phyloP scores from a whole-genome alignment of 192 early-diverging fungal species.

The Gaertneriomyces semiglobifer region DNA sequence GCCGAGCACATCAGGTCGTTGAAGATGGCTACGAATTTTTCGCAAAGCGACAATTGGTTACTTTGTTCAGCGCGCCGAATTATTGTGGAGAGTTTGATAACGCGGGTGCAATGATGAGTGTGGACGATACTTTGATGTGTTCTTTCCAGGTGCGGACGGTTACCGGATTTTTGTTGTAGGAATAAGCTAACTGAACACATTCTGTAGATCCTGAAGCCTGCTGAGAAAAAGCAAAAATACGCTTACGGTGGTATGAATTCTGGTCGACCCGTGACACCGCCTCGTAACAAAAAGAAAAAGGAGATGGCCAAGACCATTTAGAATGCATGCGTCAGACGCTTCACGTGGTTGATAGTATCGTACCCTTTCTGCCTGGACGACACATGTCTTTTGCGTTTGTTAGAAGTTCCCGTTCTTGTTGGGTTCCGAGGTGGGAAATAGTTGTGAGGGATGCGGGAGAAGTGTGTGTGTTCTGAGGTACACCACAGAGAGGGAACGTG shows the following conservation, averaged over 20 bases:
- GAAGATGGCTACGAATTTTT: constrained; percentile 99
- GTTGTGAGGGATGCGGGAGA: too few species aligned
- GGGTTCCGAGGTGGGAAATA: too few species aligned
- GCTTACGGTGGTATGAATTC: constrained; percentile 64
- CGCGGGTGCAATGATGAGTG: constrained; percentile 68
- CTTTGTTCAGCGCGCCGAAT: constrained; percentile 94
- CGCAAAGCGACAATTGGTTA: constrained; percentile 92
- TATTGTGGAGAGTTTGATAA: constrained; percentile 83
- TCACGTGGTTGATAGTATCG: too few species aligned
- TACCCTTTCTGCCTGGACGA: too few species aligned
- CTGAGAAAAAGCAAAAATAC: constrained; percentile 87
- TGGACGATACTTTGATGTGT: constrained; percentile 68
- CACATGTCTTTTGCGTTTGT: too few species aligned
- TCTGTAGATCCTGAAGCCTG: constrained; percentile 86
- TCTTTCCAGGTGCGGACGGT: constrained; percentile 49
- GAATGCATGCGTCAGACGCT: not conserved
- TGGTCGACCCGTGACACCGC: constrained; percentile 70
- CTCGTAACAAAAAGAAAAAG: constrained; percentile 61
- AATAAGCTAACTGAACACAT: not conserved
- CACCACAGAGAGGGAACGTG: too few species aligned
- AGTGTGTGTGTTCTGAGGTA: too few species aligned
- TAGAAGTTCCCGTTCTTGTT: too few species aligned
- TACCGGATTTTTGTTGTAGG: not conserved
- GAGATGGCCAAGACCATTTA: constrained; percentile 54
- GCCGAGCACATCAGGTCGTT: constrained; percentile 96